A percentile compares a stretch with the other conserved stretches of the same genome.
phyloP scores from a whole-genome alignment of 305 asterid species.

The Withania somnifera region DNA sequence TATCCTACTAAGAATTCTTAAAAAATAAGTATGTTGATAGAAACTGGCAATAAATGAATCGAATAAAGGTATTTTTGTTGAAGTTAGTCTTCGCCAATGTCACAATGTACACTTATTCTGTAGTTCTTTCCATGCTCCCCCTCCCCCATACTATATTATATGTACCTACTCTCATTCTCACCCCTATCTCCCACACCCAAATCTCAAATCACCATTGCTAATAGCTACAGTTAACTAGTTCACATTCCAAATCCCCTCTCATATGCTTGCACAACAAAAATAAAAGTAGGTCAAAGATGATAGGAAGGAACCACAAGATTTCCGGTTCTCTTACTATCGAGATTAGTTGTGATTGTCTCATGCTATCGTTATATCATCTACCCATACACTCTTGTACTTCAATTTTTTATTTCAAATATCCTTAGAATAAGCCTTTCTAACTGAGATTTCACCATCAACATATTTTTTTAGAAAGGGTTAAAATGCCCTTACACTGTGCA shows the following conservation, averaged over 20 bases:
- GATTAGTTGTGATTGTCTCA: not conserved
- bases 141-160: not conserved
- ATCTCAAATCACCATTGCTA: not conserved
- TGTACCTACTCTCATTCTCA: not conserved
- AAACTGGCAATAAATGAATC: not conserved
- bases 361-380: not conserved
- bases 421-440: not conserved
- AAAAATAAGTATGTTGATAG: not conserved
- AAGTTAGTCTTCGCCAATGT: not conserved
- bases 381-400: not conserved
- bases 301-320: not conserved
- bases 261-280: not conserved
- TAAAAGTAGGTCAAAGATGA: not conserved
- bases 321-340: not conserved
- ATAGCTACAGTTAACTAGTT: not conserved
- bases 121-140: not conserved
- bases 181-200: not conserved
- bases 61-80: not conserved
- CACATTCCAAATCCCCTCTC: not conserved
- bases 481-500: too few species aligned
- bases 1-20: too few species aligned
- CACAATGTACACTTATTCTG: not conserved
- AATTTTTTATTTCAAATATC: not conserved
- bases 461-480: too few species aligned
- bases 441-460: not conserved